Base-by-base conservation (phyloP, 208 protist genomes). In the Leishmania gerbilli region DNA sequence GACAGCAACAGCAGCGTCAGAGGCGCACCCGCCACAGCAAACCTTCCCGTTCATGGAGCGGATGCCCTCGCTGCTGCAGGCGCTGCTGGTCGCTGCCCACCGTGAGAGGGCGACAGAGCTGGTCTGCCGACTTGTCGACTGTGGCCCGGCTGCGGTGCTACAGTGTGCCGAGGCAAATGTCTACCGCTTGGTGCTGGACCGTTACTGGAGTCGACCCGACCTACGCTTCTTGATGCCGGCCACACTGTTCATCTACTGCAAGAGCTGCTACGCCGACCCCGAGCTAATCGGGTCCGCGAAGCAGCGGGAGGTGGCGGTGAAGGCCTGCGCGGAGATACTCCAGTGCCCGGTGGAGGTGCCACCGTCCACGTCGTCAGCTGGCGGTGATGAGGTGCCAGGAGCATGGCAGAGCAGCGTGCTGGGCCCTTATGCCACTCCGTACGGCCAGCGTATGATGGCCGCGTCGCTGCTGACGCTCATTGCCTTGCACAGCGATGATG, bases 181-280 rank as follows among this genome's bases (percentile, higher is more conserved):
- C 60, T 96, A 92, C 80, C 86, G 89, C 56, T 83, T 95, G 67
- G 92, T 92, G 34, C 80, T 97, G 17, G 85, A 91, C 51, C 90
- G 89, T 56, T 96, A 93, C 79, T 97, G 95, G 95, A 87, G 21
- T 31, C 90, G 95, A n/a, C 65, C 75, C 5, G 89, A 97, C 77
- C 79, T 97, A 71, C 87, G 86, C 67, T 90, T 91, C 79, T 80
- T 97, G 34, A 84, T 97, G 87, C 95, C 95, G 19, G 72, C 95
- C n/a, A 85, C 91, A 6, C 84, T 97, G 34, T 97, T 97, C 77
- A 93, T 97, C 77, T 95, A 93, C 79, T 82, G 86, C 67, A 97
- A 97, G 86, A 92, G 85, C 62, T 94, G 88, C 83, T 96, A 96
- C 86, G 91, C 89, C 1, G 95, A 97, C 76, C 91, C 93, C 9